phyloP scores from a whole-genome alignment of 2,329 filamentous ascomycete genomes.

The Pseudofabraea citricarpa region DNA sequence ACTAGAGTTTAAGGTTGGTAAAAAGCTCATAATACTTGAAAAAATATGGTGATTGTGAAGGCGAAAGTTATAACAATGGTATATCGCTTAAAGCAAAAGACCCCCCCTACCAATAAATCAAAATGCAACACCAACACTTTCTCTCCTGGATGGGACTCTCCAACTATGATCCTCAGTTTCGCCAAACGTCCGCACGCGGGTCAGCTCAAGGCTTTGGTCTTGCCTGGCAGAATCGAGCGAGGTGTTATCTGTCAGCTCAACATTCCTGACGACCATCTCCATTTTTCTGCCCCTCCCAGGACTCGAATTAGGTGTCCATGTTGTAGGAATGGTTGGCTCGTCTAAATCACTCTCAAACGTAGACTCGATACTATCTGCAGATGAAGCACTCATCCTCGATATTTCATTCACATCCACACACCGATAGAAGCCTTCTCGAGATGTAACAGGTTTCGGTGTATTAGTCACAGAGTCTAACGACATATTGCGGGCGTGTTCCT shows the following conservation, averaged over 20 bases:
- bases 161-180: conserved; percentile 29
- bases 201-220: conserved; percentile 19
- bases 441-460: conserved; percentile 45
- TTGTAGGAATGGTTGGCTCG: conserved; percentile 41
- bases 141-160: conserved; percentile 30
- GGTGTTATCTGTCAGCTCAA: conserved; percentile 27
- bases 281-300: conserved; percentile 12
- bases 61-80: too few relatives aligned
- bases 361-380: conserved; percentile 41
- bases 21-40: too few relatives aligned
- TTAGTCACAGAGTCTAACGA: conserved; percentile 51
- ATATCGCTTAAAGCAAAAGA: too few relatives aligned
- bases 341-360: conserved; percentile 42
- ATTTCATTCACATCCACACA: conserved; percentile 35
- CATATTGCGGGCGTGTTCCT: conserved; percentile 32
- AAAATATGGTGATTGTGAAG: too few relatives aligned
- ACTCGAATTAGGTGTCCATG: conserved; percentile 38
- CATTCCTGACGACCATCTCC: conserved; percentile 2
- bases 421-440: conserved; percentile 54
- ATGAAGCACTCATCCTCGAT: conserved; percentile 38
- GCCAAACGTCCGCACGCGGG: conserved; percentile 18
- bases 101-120: too few relatives aligned
- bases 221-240: conserved; percentile 11
- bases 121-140: conserved; percentile 44
- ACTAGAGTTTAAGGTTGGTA: too few relatives aligned